Conservation (phyloP, 805 yeast species). For the Yamadazyma phyllophila region DNA sequence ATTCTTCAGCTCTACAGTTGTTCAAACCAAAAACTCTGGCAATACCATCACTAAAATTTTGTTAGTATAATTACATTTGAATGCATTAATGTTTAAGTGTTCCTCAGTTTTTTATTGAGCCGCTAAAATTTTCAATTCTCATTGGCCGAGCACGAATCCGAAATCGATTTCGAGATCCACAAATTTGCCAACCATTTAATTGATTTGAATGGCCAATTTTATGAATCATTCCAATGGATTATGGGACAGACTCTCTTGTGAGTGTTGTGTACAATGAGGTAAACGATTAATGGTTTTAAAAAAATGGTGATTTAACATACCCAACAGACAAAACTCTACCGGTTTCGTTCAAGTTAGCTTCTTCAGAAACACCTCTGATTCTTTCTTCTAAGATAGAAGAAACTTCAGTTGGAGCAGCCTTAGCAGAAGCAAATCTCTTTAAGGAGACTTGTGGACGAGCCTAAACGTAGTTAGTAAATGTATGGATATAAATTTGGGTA, state of each 20-base stretch:
- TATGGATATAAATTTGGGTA: not conserved
- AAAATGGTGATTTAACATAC: slow-evolving; percentile 44
- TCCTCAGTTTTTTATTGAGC: not conserved
- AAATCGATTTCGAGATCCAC: slow-evolving; percentile 3
- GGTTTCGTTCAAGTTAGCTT: slow-evolving; percentile 97
- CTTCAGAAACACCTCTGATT: slow-evolving; percentile 98
- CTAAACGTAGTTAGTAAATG: slow-evolving; percentile 32
- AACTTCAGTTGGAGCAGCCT: slow-evolving; percentile 99
- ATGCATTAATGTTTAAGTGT: not conserved
- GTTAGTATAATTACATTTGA: slow-evolving; percentile 33
- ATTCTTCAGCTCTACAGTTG: slow-evolving; percentile 99
- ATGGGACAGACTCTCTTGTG: not conserved
- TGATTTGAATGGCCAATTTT: not conserved
- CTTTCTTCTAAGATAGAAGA: slow-evolving; percentile 98
- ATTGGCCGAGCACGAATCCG: slow-evolving; percentile 16
- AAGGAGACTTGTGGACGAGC: slow-evolving; percentile 72
- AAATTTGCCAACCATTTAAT: not conserved
- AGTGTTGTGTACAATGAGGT: not conserved
- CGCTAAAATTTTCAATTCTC: slow-evolving; percentile 6
- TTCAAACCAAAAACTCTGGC: slow-evolving; percentile 99
- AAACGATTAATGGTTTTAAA: not conserved
- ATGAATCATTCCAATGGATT: too few relatives aligned
- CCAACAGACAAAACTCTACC: slow-evolving; percentile 99
- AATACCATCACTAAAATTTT: slow-evolving; percentile 87
- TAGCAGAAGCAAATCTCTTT: slow-evolving; percentile 87